These are phyloP conservation scores for Boletus smithii DNA, from an alignment of 1,284 basidiomycete species.

Conservation along the genomic window DNA sequence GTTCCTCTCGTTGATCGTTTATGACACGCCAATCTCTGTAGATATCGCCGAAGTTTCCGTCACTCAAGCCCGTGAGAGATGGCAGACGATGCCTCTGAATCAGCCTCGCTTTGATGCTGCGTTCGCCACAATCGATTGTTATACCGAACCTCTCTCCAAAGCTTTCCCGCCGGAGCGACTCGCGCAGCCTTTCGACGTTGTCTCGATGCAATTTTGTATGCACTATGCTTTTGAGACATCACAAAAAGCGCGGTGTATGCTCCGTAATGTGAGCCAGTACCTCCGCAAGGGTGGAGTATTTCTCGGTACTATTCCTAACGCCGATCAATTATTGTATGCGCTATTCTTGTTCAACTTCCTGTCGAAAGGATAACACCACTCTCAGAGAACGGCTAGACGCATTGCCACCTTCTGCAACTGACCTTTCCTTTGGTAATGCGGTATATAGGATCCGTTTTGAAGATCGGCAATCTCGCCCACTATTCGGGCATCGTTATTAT, in stretches of 20 bases:
- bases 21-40: constrained; percentile 32
- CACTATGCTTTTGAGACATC: constrained; percentile 96
- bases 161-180: constrained; percentile 62
- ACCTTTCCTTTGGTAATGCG: constrained; percentile 84
- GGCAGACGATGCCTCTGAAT: constrained; percentile 51
- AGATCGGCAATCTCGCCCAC: constrained; percentile 54
- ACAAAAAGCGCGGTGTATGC: constrained; percentile 86
- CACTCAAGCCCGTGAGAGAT: constrained; percentile 80
- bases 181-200: constrained; percentile 79
- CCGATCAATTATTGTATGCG: constrained; percentile 73
- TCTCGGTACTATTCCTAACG: constrained; percentile 92
- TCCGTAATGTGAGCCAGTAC: constrained; percentile 84
- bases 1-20: constrained; percentile 1
- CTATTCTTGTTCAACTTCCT: constrained; percentile 5
- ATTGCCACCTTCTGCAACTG: constrained; percentile 56
- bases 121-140: constrained; percentile 91
- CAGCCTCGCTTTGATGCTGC: constrained; percentile 64
- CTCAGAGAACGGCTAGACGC: constrained; percentile 62
- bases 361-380: constrained; percentile 13
- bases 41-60: constrained; percentile 92
- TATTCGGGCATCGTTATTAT: constrained; percentile 89
- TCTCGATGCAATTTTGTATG: constrained; percentile 99
- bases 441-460: constrained; percentile 91
- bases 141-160: constrained; percentile 65
- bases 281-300: constrained; percentile 84